phyloP scores from a whole-genome alignment of 2,329 filamentous ascomycete genomes.

The Dendryphion nanum region DNA sequence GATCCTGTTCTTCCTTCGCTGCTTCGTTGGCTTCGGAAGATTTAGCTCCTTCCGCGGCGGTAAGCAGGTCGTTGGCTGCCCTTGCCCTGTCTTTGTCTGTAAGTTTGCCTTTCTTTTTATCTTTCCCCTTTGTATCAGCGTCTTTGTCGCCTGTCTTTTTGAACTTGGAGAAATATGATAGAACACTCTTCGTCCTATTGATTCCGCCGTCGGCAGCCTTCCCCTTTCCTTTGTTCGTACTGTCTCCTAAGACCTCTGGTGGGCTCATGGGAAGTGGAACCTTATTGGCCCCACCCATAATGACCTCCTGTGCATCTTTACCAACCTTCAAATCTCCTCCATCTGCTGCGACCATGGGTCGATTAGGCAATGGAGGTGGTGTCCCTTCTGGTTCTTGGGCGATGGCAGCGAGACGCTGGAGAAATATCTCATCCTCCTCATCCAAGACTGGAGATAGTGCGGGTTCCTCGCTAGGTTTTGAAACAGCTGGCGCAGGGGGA shows the following conservation, averaged over 20 bases:
- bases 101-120: constrained; percentile 25
- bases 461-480: constrained; percentile 20
- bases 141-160: constrained; percentile 29
- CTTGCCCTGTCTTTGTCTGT: constrained; percentile 38
- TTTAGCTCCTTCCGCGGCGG: constrained; percentile 34
- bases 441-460: constrained; percentile 50
- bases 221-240: constrained; percentile 21
- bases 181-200: constrained; percentile 39
- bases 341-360: constrained; percentile 32
- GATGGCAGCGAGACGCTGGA: constrained; percentile 51
- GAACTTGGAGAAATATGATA: constrained; percentile 36
- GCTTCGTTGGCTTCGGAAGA: constrained; percentile 35
- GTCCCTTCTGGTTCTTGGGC: constrained; percentile 39
- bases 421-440: constrained; percentile 60
- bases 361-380: constrained; percentile 43
- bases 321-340: constrained; percentile 34
- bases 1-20: constrained; percentile 66
- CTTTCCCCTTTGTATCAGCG: constrained; percentile 26
- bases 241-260: constrained; percentile 29
- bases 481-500: background rate
- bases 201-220: constrained; percentile 27
- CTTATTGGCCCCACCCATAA: constrained; percentile 48
- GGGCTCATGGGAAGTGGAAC: constrained; percentile 53
- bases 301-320: constrained; percentile 47
- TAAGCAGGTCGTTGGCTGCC: constrained; percentile 32